These are phyloP conservation scores for Clonostachys rhizophaga DNA, from an alignment of 2,329 filamentous ascomycete species.

Conservation along the genomic window DNA sequence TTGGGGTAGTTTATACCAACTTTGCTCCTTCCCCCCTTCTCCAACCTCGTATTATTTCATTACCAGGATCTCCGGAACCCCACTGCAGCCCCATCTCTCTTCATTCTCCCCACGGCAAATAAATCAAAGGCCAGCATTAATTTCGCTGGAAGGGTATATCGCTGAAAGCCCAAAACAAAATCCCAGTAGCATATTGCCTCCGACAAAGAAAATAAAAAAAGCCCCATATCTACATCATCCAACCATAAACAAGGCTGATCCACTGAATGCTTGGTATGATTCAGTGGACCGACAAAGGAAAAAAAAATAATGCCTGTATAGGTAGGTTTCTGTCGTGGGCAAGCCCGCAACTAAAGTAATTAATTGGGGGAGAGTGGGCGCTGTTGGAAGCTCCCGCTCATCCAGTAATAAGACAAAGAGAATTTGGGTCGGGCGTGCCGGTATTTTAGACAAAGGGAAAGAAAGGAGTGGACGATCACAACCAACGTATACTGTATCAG, in stretches of 20 bases:
- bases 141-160: not conserved
- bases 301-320: not conserved
- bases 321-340: not conserved
- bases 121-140: no score
- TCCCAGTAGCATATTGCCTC: not conserved
- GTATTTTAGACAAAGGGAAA: not conserved
- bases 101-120: no score
- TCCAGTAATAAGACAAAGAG: not conserved
- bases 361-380: no score
- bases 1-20: no score
- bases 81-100: no score
- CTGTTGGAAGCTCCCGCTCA: not conserved
- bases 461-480: no score
- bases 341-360: no score
- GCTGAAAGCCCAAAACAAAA: not conserved
- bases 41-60: no score
- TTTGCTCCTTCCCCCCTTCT: no score
- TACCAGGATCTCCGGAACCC: no score
- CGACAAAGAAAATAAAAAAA: slow-evolving; percentile 1
- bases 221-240: not conserved
- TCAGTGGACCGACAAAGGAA: slow-evolving; percentile 1
- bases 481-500: no score
- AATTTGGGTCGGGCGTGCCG: not conserved
- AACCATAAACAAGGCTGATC: not conserved
- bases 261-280: not conserved